Evolutionary conservation across 768 basidiomycete species (phyloP).

Genomic region (Gyrodon lividus): DNA sequence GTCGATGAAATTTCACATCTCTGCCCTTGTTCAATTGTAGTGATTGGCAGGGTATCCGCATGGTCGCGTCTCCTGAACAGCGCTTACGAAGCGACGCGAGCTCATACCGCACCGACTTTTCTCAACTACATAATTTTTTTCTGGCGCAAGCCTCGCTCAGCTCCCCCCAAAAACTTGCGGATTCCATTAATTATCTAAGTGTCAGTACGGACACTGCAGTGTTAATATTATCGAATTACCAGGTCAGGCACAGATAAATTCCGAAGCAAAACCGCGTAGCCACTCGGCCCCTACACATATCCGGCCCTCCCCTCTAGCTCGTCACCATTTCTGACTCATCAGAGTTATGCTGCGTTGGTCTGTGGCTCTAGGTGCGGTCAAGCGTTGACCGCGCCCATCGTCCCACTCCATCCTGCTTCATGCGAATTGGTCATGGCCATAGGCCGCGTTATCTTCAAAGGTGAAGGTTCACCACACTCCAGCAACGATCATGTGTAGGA

Average conservation of each 20-base stretch:
- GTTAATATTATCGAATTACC: constrained; percentile 18
- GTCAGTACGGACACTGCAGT: constrained; percentile 7
- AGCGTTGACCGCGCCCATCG: background rate
- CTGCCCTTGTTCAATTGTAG: too few relatives aligned
- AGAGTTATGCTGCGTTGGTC: too few relatives aligned
- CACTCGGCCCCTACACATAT: constrained; percentile 25
- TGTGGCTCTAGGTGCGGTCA: constrained; percentile 12
- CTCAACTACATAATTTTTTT: background rate
- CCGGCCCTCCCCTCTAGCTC: constrained; percentile 18
- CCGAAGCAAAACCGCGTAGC: constrained; percentile 25
- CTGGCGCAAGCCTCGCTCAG: constrained; percentile 8
- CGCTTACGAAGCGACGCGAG: too few relatives aligned
- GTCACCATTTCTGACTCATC: background rate
- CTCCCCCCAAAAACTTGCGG: constrained; percentile 5
- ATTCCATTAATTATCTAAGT: constrained; percentile 18
- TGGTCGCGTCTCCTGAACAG: too few relatives aligned
- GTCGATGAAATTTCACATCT: constrained; percentile 19
- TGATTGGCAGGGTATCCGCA: too few relatives aligned
- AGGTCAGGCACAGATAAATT: constrained; percentile 29
- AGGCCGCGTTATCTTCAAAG: constrained; percentile 15
- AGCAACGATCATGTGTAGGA: constrained; percentile 8
- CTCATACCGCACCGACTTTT: background rate
- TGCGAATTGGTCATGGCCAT: constrained; percentile 2
- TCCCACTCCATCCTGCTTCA: too few relatives aligned
- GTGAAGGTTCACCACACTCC: constrained; percentile 5